Evolutionary conservation across 78 protist genomes (phyloP), one percentile per base, ranked within the genome.

Genomic region (Speleostelium caveatum): DNA sequence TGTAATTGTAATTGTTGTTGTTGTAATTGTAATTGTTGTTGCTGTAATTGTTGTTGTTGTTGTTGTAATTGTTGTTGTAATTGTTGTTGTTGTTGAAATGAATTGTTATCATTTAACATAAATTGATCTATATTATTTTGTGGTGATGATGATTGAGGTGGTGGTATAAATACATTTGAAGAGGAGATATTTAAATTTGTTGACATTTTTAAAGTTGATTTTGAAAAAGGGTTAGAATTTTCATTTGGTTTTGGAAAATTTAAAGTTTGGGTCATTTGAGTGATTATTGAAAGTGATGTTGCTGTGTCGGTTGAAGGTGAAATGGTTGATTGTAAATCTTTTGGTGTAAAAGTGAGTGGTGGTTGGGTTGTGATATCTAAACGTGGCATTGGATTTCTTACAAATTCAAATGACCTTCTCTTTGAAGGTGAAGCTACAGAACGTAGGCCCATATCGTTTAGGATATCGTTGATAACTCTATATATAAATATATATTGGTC

Each of bases 401-500:
- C 55, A 56, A 78, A 67, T 65, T 80, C 89, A 39, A 60, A 80
- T 5, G 89, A 80, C 22, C 89, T 35, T 68, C 89, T 36, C n/a
- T 80, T 80, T 12, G 89, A 66, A 35, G 89, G 89, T 35, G 77
- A 67, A 10, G 77, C 63, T 36, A 80, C 38, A 14, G 89, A 80
- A 22, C 89, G 75, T 19, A 72, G 24, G 12, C 89, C 89, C 75
- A 66, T 67, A 41, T 80, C 89, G 56, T 55, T 62, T 33, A 87
- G 59, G 1, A 87, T 77, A 51, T 87, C 93, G 36, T 87, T 87
- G 60, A 87, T 72, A 12, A 77, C 86, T 53, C 65, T 61, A 72
- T 73, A 87, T 24, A 87, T 77, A 67, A 69, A 93, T n/a, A 66
- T 42, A 56, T 93, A 93, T 67, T 93, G 96, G 32, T 85, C 92